Conservation (phyloP, 768 basidiomycete species). For the Lanmaoa pseudosensibilis region DNA sequence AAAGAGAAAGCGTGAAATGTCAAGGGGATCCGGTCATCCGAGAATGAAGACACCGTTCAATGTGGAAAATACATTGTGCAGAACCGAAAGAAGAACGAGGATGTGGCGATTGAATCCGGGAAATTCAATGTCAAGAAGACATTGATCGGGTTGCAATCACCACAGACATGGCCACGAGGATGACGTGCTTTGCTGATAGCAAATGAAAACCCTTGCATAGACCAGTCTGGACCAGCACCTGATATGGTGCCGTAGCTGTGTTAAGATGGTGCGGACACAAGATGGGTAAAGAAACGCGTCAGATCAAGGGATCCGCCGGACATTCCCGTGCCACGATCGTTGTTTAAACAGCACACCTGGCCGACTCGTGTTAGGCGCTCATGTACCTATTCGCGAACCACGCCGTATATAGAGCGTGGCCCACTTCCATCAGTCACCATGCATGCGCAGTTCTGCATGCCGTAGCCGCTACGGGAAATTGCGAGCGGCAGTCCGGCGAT, state of each 20-base stretch:
- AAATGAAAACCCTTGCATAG: slow-evolving; percentile 17
- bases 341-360: slow-evolving; percentile 17
- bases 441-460: slow-evolving; percentile 26
- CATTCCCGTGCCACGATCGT: slow-evolving; percentile 22
- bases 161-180: slow-evolving; percentile 21
- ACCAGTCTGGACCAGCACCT: slow-evolving; percentile 10
- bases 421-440: slow-evolving; percentile 32
- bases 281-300: slow-evolving; percentile 15
- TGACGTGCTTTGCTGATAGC: slow-evolving; percentile 12
- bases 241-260: slow-evolving; percentile 13
- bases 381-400: slow-evolving; percentile 14
- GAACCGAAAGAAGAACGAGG: slow-evolving; percentile 9
- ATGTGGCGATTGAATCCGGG: slow-evolving; percentile 4
- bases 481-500: slow-evolving; percentile 20
- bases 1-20: slow-evolving; percentile 4
- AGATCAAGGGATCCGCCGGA: slow-evolving; percentile 26
- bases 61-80: slow-evolving; percentile 4
- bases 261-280: slow-evolving; percentile 21
- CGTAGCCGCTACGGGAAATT: slow-evolving; percentile 26
- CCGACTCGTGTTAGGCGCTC: slow-evolving; percentile 20
- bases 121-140: slow-evolving; percentile 10
- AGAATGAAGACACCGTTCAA: slow-evolving; percentile 14
- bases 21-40: slow-evolving; percentile 3
- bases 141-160: slow-evolving; percentile 9
- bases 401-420: slow-evolving; percentile 19